phyloP scores from a whole-genome alignment of 352 stramenopile genomes.

The Pseudoperonospora humuli region DNA sequence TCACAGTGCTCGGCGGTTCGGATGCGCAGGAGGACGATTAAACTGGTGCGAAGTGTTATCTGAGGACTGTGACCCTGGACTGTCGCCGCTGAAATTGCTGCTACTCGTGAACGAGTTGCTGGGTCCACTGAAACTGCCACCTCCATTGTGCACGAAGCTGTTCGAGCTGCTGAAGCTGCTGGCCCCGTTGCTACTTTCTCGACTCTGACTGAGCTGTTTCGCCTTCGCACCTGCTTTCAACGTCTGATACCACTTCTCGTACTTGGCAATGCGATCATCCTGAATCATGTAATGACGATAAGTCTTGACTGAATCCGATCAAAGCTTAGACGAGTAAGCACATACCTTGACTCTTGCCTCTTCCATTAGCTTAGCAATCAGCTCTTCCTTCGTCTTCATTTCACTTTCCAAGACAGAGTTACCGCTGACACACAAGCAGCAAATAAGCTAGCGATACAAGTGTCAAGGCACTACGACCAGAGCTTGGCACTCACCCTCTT shows the following conservation, averaged over 20 bases:
- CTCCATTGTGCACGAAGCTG: constrained; percentile 26
- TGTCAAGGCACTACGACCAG: not conserved
- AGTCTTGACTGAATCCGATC: not conserved
- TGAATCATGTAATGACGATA: constrained; percentile 6
- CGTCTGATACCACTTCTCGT: constrained; percentile 83
- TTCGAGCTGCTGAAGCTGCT: constrained; percentile 36
- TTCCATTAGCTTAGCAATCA: constrained; percentile 53
- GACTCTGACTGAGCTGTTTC: constrained; percentile 65
- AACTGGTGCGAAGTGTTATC: constrained; percentile 18
- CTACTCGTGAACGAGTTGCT: constrained; percentile 57
- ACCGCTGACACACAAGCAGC: constrained; percentile 3
- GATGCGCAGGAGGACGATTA: constrained; percentile 51
- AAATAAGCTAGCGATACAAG: not conserved
- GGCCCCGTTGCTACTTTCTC: constrained; percentile 17
- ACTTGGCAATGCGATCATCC: constrained; percentile 72
- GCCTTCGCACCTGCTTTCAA: constrained; percentile 77
- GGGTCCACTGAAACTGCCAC: constrained; percentile 15
- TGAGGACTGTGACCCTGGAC: constrained; percentile 10
- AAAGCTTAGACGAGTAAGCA: not conserved
- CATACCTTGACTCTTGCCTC: constrained; percentile 34
- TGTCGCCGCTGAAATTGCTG: constrained; percentile 49
- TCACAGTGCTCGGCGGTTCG: constrained; percentile 54
- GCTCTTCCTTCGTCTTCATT: constrained; percentile 41
- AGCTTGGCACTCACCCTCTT: constrained; percentile 8
- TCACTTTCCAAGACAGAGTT: constrained; percentile 25